Percentiles rank a stretch among this genome's conserved stretches.
Conservation (phyloP, 2,329 filamentous ascomycete genomes). For the Colletotrichum plurivorum region DNA sequence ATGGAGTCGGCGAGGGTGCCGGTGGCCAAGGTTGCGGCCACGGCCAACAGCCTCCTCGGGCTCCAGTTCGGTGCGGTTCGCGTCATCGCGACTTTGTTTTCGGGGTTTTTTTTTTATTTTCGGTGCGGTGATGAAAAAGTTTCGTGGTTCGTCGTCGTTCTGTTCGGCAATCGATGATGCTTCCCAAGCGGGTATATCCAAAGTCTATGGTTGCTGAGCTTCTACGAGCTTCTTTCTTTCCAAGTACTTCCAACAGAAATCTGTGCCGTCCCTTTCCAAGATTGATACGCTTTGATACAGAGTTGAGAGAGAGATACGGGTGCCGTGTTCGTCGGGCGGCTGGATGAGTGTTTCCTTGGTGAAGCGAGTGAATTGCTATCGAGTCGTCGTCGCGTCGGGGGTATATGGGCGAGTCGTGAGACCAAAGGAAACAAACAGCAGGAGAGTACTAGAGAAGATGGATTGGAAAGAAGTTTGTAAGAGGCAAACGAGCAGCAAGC, state of each 20-base stretch:
- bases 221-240: conserved; percentile 41
- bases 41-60: conserved; percentile 48
- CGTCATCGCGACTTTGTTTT: conserved; percentile 49
- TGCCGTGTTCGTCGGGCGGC: conserved; percentile 30
- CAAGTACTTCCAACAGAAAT: conserved; percentile 21
- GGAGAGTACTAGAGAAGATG: conserved; percentile 26
- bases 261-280: conserved; percentile 23
- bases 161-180: conserved; percentile 22
- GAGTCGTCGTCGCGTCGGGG: conserved; percentile 39
- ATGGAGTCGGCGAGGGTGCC: conserved; percentile 77
- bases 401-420: conserved; percentile 38
- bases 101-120: not conserved
- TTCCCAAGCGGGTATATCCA: conserved; percentile 39
- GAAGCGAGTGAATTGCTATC: conserved; percentile 24
- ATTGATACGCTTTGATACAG: conserved; percentile 31
- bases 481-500: conserved; percentile 37
- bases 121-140: conserved; percentile 1
- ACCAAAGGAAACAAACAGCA: conserved; percentile 38
- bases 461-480: conserved; percentile 25
- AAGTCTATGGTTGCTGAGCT: conserved; percentile 39
- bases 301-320: conserved; percentile 24
- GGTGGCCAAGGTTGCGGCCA: conserved; percentile 54
- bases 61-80: conserved; percentile 48
- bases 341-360: conserved; percentile 24
- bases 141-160: conserved; percentile 29